Conservation (phyloP, 108 stramenopile genomes). For the Epipyxis sp. region DNA sequence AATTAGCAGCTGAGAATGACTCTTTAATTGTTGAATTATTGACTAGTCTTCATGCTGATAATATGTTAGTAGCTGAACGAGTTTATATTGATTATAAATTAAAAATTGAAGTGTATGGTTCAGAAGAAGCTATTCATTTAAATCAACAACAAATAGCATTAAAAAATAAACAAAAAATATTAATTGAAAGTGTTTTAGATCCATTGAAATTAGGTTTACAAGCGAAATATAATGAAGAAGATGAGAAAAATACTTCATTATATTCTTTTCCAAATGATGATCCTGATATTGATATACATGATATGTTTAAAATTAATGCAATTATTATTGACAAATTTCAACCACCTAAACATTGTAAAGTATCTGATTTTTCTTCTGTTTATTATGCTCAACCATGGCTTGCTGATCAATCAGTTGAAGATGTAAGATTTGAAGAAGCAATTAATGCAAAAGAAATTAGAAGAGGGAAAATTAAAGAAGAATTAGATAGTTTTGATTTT, state of each 20-base stretch:
- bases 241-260: neutral
- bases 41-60: neutral
- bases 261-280: neutral
- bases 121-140: neutral
- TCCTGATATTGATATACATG: neutral
- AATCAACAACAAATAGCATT: slow-evolving; percentile 6
- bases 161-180: slow-evolving; percentile 5
- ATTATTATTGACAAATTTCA: neutral
- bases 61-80: neutral
- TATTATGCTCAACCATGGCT: slow-evolving; percentile 3
- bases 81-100: neutral
- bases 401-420: neutral
- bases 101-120: neutral
- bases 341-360: neutral
- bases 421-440: neutral
- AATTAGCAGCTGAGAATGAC: neutral
- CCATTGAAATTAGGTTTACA: neutral
- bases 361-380: neutral
- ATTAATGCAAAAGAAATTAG: neutral
- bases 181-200: neutral
- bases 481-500: neutral
- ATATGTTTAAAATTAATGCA: neutral
- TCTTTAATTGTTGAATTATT: neutral
- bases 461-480: neutral
- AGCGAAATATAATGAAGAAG: neutral